Conservation (phyloP, 192 early-diverging fungal species). For the Coemansia sp. region DNA sequence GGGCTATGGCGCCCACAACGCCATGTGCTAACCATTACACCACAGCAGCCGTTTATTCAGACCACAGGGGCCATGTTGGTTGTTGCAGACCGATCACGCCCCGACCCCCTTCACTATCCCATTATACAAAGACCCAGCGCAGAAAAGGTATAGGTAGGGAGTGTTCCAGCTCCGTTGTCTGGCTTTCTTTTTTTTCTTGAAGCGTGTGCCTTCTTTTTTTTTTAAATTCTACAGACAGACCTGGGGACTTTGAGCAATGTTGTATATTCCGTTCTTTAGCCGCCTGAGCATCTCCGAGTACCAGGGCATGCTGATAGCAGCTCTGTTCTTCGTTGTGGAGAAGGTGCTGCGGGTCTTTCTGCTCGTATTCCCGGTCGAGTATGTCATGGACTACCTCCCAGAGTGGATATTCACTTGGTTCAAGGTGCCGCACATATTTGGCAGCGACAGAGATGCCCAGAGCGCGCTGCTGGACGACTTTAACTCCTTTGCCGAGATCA, state of each 20-base stretch:
- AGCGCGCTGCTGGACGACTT: slow-evolving; percentile 46
- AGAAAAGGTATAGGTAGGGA: no score
- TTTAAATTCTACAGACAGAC: no score
- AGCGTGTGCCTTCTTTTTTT: no score
- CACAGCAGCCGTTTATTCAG: no score
- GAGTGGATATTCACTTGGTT: slow-evolving; percentile 28
- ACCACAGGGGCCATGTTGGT: no score
- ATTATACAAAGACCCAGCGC: no score
- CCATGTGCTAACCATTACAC: no score
- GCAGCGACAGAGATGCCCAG: slow-evolving; percentile 26
- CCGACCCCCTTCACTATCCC: no score
- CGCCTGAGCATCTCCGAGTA: slow-evolving; percentile 58
- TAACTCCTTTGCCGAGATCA: slow-evolving; percentile 44
- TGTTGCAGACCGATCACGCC: no score
- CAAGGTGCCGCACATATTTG: slow-evolving; percentile 26
- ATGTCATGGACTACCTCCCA: slow-evolving; percentile 48
- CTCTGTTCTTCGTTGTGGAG: slow-evolving; percentile 64
- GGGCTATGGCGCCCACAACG: no score
- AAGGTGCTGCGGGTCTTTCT: slow-evolving; percentile 64
- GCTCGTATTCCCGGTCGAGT: slow-evolving; percentile 53
- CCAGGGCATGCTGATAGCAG: slow-evolving; percentile 54
- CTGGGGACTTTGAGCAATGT: slow-evolving; percentile 20
- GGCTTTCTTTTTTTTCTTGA: no score
- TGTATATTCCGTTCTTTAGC: slow-evolving; percentile 58
- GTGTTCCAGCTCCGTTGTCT: no score